These are phyloP conservation scores for Sanghuangporus baumii DNA, from an alignment of 1,284 basidiomycete species.

Conservation along the genomic window DNA sequence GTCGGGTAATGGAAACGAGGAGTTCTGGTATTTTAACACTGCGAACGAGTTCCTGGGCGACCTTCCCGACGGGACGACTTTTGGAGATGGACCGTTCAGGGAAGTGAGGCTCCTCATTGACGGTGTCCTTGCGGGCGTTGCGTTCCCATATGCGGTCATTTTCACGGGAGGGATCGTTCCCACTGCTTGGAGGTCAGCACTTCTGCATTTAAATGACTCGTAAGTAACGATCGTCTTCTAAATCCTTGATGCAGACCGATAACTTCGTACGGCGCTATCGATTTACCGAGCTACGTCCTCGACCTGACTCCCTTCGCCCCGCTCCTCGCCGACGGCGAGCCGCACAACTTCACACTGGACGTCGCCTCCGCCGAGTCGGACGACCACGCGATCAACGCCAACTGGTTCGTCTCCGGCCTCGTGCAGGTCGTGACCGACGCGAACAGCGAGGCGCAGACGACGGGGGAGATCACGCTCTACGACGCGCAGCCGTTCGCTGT, in stretches of 20 bases:
- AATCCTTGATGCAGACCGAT: constrained; percentile 48
- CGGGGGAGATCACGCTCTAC: constrained; percentile 58
- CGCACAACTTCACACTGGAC: constrained; percentile 66
- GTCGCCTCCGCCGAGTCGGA: constrained; percentile 68
- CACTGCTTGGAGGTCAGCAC: constrained; percentile 58
- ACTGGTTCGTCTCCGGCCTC: constrained; percentile 74
- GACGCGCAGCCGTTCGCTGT: constrained; percentile 50
- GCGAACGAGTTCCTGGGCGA: constrained; percentile 53
- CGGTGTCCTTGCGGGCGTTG: constrained; percentile 65
- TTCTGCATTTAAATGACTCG: background rate
- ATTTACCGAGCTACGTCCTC: constrained; percentile 73
- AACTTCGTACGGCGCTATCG: constrained; percentile 71
- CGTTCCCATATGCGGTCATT: constrained; percentile 72
- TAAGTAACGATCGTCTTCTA: background rate
- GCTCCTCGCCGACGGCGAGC: constrained; percentile 57
- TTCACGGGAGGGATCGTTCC: constrained; percentile 80
- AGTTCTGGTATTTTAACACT: constrained; percentile 76
- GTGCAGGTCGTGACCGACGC: constrained; percentile 55
- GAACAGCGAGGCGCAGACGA: constrained; percentile 51
- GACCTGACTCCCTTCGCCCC: constrained; percentile 79
- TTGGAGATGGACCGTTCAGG: constrained; percentile 67
- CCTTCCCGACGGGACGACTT: constrained; percentile 49
- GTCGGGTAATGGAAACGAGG: constrained; percentile 69
- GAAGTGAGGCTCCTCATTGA: constrained; percentile 78
- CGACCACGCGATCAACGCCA: constrained; percentile 58